These are phyloP conservation scores for Ottelia alismoides DNA, from an alignment of 106 monocot species.

Conservation along the genomic window DNA sequence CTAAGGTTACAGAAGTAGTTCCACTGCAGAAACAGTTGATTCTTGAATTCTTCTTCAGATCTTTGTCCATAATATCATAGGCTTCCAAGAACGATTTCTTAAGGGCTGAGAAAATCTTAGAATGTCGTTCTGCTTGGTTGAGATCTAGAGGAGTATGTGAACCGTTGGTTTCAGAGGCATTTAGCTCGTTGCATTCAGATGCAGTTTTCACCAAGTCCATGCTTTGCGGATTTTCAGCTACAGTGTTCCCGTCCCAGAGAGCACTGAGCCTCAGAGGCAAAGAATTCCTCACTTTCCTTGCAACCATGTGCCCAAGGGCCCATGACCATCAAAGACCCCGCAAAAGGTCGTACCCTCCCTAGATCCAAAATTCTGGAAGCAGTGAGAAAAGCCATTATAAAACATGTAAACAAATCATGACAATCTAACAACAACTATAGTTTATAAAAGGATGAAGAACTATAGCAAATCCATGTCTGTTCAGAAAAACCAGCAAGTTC, in stretches of 20 bases:
- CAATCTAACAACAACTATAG: too few relatives aligned
- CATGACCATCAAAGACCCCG: conserved; percentile 97
- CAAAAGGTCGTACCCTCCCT: conserved; percentile 55
- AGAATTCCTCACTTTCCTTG: conserved; percentile 65
- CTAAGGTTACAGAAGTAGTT: conserved; percentile 59
- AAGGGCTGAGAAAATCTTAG: conserved; percentile 12
- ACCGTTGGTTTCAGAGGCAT: neutral
- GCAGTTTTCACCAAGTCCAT: conserved; percentile 2
- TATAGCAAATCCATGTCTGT: too few relatives aligned
- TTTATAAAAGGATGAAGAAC: too few relatives aligned
- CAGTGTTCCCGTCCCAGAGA: conserved; percentile 15
- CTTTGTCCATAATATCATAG: conserved; percentile 61
- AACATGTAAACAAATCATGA: too few relatives aligned
- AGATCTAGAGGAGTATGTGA: neutral
- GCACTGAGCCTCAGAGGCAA: conserved; percentile 44
- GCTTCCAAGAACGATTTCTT: conserved; percentile 43
- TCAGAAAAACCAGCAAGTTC: too few relatives aligned
- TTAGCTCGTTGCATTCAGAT: neutral
- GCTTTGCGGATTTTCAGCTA: conserved; percentile 4
- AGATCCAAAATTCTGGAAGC: conserved; percentile 74
- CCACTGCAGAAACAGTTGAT: conserved; percentile 73
- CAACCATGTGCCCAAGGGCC: conserved; percentile 84
- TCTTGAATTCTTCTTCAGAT: conserved; percentile 27
- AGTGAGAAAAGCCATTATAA: too few relatives aligned
- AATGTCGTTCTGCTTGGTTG: neutral